Evolutionary conservation across 192 early-diverging fungal genomes (phyloP), one percentile per base, ranked within the genome.

Genomic region (Podochytrium sp.): DNA sequence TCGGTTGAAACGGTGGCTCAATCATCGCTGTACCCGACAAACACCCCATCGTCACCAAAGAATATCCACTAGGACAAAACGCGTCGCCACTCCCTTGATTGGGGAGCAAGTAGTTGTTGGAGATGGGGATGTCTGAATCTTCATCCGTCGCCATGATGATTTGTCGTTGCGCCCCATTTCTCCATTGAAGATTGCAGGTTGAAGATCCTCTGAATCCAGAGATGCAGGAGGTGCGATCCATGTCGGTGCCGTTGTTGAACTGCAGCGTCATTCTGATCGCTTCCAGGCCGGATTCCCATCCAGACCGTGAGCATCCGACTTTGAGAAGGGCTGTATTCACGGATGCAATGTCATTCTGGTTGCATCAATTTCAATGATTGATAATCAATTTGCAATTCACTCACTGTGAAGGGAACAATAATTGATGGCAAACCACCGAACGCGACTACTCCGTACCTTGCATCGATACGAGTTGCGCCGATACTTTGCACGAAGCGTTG

Each of bases 81-180:
- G 33, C 60, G 2, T 39, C 37, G n/a, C n/a, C n/a, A n/a, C n/a
- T n/a, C 16, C 60, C 38, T 62, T 62, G 60, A 32, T 27, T 16
- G 18, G 60, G 60, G 33, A 62, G 30, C 60, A 62, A 39, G 27
- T 62, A 62, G 12, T 29, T 37, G 38, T 71, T 66, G 33, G 49
- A 49, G n/a, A 37, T 62, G 0, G 81, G 81, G 16, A 82, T 40
- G 38, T 82, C 81, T 25, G 70, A 74, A 53, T 82, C 81, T 51
- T 82, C 81, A 47, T 82, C 81, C 29, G 81, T 82, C n/a, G 73
- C 73, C 55, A 82, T 42, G 42, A 82, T 77, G 42, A 82, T 79
- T 20, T 75, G 66, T 29, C 59, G 50, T 1, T 75, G 56, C 3
- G 63, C 60, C 25, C 43, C 59, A 35, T 49, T 6, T 35, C 77